Evolutionary conservation across 2,329 filamentous ascomycete genomes (phyloP), one percentile per base, ranked within the genome.

Genomic region (Dendrostoma leiphaemia): DNA sequence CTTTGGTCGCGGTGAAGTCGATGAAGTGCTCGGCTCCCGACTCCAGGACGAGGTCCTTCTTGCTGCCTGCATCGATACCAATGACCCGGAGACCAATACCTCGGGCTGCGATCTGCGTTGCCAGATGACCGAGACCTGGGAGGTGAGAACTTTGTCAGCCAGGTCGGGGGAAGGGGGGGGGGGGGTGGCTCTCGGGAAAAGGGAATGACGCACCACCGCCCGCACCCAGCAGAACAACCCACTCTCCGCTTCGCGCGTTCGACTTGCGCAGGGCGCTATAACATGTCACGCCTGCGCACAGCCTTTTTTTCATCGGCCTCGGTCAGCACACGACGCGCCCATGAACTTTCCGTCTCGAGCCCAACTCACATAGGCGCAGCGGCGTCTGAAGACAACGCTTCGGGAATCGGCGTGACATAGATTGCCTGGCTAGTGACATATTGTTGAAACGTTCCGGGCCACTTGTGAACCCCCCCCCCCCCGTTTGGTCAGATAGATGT

Each of bases 381-480:
- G 23, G 76, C 74, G 48, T 80, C 84, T 9, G 80, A 83, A 38
- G 76, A 68, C 17, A 89, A 69, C 3, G 67, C 70, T 4, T 86
- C 84, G 2, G 86, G 86, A 60, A 89, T 88, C 2, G 84, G 84
- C 0, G 86, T 89, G 2, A 88, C 85, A 65, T 89, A 89, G 69
- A 80, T 79, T 3, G 85, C 85, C 9, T 83, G 82, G 0, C 78
- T 80, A 15, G 86, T 65, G 17, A 80, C 79, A 63, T 88, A 89
- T 69, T 88, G 84, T 65, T 89, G 86, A 65, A 89, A 89, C n/a
- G 85, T 89, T 34, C 86, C 86, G 0, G 85, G 85, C 0, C 79
- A 83, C 48, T 51, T 7, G 4, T 15, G 24, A 32, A 23, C 12
- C n/a, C 26, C 5, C 3, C 32, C 17, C 17, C 38, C 17, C n/a